A percentile compares a stretch with the other conserved stretches of the same genome.
These are phyloP conservation scores for Trichoderma polysporum DNA, from an alignment of 2,329 filamentous ascomycete genomes.

Conservation along the genomic window DNA sequence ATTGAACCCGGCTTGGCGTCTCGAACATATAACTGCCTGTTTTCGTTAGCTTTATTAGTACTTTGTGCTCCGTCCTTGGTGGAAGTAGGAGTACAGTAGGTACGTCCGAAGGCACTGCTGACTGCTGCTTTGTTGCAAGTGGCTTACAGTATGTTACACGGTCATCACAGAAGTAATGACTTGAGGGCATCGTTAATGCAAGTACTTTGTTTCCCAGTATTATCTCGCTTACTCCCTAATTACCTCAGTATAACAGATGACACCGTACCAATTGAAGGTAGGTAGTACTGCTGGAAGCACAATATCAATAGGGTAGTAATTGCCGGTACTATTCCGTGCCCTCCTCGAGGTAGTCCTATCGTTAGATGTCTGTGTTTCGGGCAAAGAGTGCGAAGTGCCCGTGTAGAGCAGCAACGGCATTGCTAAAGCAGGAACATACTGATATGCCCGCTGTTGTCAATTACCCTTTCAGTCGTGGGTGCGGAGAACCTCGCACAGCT, in stretches of 20 bases:
- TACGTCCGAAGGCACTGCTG: not conserved
- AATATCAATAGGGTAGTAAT: not conserved
- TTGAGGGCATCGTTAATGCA: not conserved
- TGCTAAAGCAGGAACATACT: not conserved
- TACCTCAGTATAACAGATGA: not conserved
- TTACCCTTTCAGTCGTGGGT: slow-evolving; percentile 19
- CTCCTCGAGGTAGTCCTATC: not conserved
- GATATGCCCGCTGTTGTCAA: not conserved
- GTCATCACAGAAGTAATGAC: not conserved
- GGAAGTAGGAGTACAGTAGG: not conserved
- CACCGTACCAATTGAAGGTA: not conserved
- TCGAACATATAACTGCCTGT: not conserved
- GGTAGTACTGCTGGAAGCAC: not conserved
- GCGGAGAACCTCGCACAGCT: slow-evolving; percentile 8
- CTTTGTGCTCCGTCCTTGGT: not conserved
- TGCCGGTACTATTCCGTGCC: not conserved
- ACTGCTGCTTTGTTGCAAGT: slow-evolving; percentile 1
- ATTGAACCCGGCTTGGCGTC: slow-evolving; percentile 7
- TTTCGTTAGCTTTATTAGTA: slow-evolving; percentile 1
- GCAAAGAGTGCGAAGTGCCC: not conserved
- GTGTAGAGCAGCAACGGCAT: not conserved
- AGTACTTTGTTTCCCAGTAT: not conserved
- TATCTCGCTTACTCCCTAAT: not conserved
- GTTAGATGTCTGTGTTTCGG: not conserved
- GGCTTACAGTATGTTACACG: not conserved